A percentile compares a stretch with the other conserved stretches of the same genome.
Conservation (phyloP, 129 eudicot species). For the Lactuca saligna region DNA sequence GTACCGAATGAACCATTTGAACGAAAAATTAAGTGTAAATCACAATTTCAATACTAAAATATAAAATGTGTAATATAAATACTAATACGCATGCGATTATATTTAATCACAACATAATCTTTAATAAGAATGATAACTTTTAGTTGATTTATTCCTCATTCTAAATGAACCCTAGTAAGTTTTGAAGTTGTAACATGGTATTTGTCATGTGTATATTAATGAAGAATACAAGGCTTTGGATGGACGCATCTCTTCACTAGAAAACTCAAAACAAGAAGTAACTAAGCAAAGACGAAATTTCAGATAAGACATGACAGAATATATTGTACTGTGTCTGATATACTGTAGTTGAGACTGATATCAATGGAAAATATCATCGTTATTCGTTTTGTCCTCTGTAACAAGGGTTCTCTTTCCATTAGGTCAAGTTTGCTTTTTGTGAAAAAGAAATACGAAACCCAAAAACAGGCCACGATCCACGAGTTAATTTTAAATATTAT, state of each 20-base stretch:
- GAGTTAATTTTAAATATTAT: not conserved
- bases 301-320: not conserved
- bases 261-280: conserved; percentile 24
- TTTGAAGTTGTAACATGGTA: too few species aligned
- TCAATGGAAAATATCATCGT: not conserved
- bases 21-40: not conserved
- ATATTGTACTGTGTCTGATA: conserved; percentile 2
- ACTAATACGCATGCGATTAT: not conserved
- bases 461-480: not conserved
- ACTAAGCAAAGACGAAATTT: conserved; percentile 3
- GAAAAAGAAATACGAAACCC: not conserved
- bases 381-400: too few species aligned
- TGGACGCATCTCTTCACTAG: conserved; percentile 17
- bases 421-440: not conserved
- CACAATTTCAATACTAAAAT: not conserved
- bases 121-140: too few species aligned
- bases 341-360: not conserved
- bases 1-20: too few species aligned
- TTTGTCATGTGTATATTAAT: conserved; percentile 3
- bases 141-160: too few species aligned
- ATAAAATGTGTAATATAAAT: not conserved
- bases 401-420: not conserved
- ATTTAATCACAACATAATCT: not conserved
- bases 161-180: too few species aligned
- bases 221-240: conserved; percentile 20